A percentile compares a stretch with the other conserved stretches of the same genome.
These are phyloP conservation scores for Crassisporium funariophilum DNA, from an alignment of 768 basidiomycete genomes.

Conservation along the genomic window DNA sequence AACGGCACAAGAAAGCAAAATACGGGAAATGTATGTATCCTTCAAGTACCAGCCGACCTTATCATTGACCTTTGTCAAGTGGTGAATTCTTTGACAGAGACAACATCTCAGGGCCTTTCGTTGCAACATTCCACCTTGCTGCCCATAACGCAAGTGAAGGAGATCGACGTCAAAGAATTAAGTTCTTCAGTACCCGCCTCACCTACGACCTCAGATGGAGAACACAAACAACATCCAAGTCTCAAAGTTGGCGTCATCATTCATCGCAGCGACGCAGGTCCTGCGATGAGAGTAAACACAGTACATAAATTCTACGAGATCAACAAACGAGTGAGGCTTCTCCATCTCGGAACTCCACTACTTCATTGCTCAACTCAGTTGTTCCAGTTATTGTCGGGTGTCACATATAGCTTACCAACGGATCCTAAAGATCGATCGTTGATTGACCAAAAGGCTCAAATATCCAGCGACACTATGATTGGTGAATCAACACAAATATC, in stretches of 20 bases:
- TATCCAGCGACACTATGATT: constrained; percentile 80
- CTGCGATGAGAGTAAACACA: constrained; percentile 75
- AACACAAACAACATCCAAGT: constrained; percentile 38
- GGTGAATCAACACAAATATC: constrained; percentile 82
- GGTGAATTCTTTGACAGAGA: constrained; percentile 47
- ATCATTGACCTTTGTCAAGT: too few species aligned
- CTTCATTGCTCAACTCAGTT: neutral
- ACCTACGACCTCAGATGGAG: constrained; percentile 41
- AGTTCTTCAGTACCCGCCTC: constrained; percentile 38
- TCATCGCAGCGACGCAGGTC: constrained; percentile 53
- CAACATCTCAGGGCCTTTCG: constrained; percentile 49
- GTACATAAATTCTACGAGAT: constrained; percentile 76
- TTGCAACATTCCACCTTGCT: constrained; percentile 62
- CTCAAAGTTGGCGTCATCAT: constrained; percentile 68
- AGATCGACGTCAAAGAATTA: constrained; percentile 7
- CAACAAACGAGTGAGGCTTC: constrained; percentile 67
- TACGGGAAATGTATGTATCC: constrained; percentile 56
- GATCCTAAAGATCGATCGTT: constrained; percentile 65
- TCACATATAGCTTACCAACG: constrained; percentile 55
- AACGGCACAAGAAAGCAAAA: constrained; percentile 56
- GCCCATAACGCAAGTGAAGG: constrained; percentile 6
- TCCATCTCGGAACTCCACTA: neutral
- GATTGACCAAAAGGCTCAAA: constrained; percentile 81
- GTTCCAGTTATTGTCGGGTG: constrained; percentile 51
- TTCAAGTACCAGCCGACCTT: neutral